Conservation (phyloP, 176 grass and related monocot species). For the Dendrocalamus sinicus region DNA sequence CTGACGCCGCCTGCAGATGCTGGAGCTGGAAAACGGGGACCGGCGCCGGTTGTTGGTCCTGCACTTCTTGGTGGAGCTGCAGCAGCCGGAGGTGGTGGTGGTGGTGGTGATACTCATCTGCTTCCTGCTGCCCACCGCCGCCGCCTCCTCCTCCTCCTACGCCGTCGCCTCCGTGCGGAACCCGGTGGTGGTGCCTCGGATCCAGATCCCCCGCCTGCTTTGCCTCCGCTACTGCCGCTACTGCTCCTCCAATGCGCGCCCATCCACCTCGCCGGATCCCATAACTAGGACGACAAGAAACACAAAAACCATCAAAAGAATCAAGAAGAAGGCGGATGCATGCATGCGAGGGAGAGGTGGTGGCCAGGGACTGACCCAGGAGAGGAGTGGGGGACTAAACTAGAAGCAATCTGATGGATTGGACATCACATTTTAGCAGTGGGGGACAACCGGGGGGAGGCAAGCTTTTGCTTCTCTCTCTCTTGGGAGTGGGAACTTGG, state of each 20-base stretch:
- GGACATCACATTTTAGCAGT: constrained; percentile 73
- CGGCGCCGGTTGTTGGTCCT: constrained; percentile 38
- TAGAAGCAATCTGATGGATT: constrained; percentile 62
- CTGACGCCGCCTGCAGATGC: constrained; percentile 54
- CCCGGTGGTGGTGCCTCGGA: constrained; percentile 77
- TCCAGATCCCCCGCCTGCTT: constrained; percentile 84
- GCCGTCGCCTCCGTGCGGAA: constrained; percentile 55
- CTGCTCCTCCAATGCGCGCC: constrained; percentile 46
- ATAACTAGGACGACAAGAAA: constrained; percentile 58
- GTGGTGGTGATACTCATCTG: constrained; percentile 39
- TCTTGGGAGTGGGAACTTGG: constrained; percentile 41
- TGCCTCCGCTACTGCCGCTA: constrained; percentile 47
- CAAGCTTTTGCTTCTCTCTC: constrained; percentile 26
- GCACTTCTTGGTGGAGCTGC: constrained; percentile 49
- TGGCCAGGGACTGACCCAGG: constrained; percentile 56
- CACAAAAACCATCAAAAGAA: constrained; percentile 28
- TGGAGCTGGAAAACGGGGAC: constrained; percentile 53
- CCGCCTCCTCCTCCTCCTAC: constrained; percentile 28
- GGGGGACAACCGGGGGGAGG: constrained; percentile 25
- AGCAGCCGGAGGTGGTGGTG: constrained; percentile 46
- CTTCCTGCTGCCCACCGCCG: constrained; percentile 35
- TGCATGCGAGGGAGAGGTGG: constrained; percentile 33
- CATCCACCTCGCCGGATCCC: constrained; percentile 84
- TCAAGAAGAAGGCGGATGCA: neutral
- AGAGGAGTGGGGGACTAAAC: constrained; percentile 56